phyloP scores from a whole-genome alignment of 2,329 filamentous ascomycete species.

The Alternaria sp. region DNA sequence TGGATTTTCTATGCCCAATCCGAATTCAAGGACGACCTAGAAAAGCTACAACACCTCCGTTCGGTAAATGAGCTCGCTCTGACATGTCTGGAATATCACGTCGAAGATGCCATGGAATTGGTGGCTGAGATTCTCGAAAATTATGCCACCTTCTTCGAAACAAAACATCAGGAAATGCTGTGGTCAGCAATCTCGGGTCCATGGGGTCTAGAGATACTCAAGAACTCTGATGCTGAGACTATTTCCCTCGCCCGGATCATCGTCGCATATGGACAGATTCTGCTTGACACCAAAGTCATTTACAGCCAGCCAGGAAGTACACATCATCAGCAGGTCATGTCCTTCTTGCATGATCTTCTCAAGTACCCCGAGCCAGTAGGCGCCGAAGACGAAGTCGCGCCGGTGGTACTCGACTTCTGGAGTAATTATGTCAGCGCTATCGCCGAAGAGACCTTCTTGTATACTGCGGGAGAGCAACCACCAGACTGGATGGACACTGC shows the following conservation, averaged over 20 bases:
- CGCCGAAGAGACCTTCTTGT: conserved; percentile 62
- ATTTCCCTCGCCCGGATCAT: conserved; percentile 48
- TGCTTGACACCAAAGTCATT: conserved; percentile 44
- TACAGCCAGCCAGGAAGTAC: conserved; percentile 60
- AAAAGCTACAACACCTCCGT: conserved; percentile 67
- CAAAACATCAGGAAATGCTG: conserved; percentile 43
- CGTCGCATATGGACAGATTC: conserved; percentile 47
- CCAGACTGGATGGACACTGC: conserved; percentile 67
- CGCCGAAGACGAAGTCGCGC: conserved; percentile 77
- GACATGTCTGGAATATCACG: conserved; percentile 67
- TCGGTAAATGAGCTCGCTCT: conserved; percentile 69
- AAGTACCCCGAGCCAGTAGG: conserved; percentile 72
- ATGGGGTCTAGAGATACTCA: conserved; percentile 49
- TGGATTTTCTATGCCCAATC: conserved; percentile 80
- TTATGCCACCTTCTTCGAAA: conserved; percentile 47
- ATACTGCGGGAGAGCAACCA: conserved; percentile 44
- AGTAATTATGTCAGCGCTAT: conserved; percentile 75
- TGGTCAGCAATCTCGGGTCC: conserved; percentile 46
- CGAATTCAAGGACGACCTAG: conserved; percentile 65
- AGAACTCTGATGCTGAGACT: conserved; percentile 47
- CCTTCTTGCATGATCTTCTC: conserved; percentile 70
- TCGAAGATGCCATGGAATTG: conserved; percentile 51
- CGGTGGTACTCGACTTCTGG: conserved; percentile 83
- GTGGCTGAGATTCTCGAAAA: conserved; percentile 48
- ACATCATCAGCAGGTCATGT: conserved; percentile 48